Base-by-base conservation (phyloP, 805 yeast species). In the Yamadazyma laniorum region DNA sequence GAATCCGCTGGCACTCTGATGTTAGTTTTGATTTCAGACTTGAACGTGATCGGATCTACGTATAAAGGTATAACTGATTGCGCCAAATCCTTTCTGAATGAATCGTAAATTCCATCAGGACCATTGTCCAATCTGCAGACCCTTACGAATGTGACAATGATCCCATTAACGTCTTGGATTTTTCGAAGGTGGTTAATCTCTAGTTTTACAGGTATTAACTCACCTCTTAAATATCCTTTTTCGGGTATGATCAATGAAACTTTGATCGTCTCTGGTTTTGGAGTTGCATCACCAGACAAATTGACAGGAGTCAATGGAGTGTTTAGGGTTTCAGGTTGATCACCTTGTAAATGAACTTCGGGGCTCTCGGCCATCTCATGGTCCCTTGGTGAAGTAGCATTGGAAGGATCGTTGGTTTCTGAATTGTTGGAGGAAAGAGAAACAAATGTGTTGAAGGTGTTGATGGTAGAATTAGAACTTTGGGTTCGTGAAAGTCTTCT, bases 81-180 rank as follows among this genome's bases (percentile, higher is more conserved):
- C 25, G 82, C 76, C 5, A 89, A 64, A 55, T 89, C 97, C 56
- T 89, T 89, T 40, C 97, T 67, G 57, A 82, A 89, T 1, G 91
- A 75, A 56, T 83, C 82, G 39, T 75, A 70, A 38, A 82, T 72
- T 36, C 79, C 72, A 50, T 77, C 79, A n/a, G 72, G 70, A 0
- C 80, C 80, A 45, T 72, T 62, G 43, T 74, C 79, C 43, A 72
- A 61, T 11, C 93, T 70, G 47, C 95, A 85, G 4, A 90, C 80
- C 40, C 97, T 67, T 6, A 86, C 85, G 34, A 89, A 65, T 0
- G 96, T 88, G 9, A 85, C 74, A 5, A 88, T 84, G 3, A 88
- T 70, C 0, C 95, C 95, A 29, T 77, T 77, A 11, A 82, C 61
- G 47, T 81, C 82, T 50, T 80, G 79, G 21, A 86, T 71, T 41